Evolutionary conservation across 495 filamentous ascomycete species (phyloP), one percentile per base, ranked within the genome.

Genomic region (Cercophora newfieldiana): DNA sequence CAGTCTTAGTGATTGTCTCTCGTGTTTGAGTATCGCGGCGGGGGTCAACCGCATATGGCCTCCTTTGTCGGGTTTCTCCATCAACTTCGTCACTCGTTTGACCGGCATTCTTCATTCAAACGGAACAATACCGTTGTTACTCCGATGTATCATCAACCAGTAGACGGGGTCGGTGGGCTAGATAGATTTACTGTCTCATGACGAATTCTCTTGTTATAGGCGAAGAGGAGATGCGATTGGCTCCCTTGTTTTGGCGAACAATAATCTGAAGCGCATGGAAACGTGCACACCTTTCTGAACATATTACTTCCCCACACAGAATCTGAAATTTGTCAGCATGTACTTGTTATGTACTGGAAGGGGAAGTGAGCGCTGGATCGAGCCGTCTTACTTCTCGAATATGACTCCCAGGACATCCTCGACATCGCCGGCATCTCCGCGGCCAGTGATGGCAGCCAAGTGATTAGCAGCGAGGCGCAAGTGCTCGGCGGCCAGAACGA

Each of bases 361-460:
- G 12, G 18, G 4, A 44, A 26, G 50, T 22, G n/a, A 21, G 10
- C 50, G 19, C 50, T 21, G n/a, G 18, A 53, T 47, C 37, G 37
- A n/a, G 7, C 5, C 4, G 50, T 72, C 77, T 74, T 73, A 95
- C 90, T 96, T 98, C 76, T 99, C 94, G 79, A 99, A 98, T 1
- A 99, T 93, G 47, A 98, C 94, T 1, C 96, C 96, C 65, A 99
- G 78, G 1, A 98, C 93, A 71, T 98, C 95, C 77, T 99, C 94
- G 30, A 99, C 92, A 83, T 99, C 95, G 1, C 92, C 93, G 49
- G 84, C 85, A 64, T 91, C 91, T 1, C 94, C 95, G 63, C 87
- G 87, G 1, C 95, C 95, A 3, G 93, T 98, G 66, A 97, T 96
- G 68, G 88, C 87, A 1, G 91, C 90, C 12, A 99, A 80, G 61